Conservation (phyloP, 1,284 basidiomycete species). For the Papiliotrema flavescens region DNA sequence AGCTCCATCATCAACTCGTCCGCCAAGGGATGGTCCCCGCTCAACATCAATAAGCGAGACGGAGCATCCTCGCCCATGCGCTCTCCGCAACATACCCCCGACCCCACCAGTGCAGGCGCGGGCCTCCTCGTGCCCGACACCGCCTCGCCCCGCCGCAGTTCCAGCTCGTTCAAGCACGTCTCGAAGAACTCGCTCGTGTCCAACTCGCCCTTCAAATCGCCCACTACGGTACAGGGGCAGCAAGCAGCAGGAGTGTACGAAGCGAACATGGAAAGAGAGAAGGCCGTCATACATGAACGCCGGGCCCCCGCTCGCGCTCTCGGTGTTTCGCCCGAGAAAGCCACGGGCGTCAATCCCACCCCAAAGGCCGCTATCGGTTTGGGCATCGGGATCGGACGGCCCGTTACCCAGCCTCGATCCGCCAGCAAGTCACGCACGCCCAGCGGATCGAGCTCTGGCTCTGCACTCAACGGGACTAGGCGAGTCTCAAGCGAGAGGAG, state of each 20-base stretch:
- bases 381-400: slow-evolving; percentile 20
- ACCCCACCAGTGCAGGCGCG: slow-evolving; percentile 29
- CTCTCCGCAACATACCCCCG: slow-evolving; percentile 28
- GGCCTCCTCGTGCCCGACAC: neutral
- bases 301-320: slow-evolving; percentile 20
- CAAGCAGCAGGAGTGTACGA: slow-evolving; percentile 21
- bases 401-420: slow-evolving; percentile 8
- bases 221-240: slow-evolving; percentile 31
- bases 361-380: slow-evolving; percentile 41
- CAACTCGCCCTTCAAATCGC: slow-evolving; percentile 78
- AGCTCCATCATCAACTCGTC: slow-evolving; percentile 45
- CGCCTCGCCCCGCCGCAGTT: slow-evolving; percentile 61
- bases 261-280: slow-evolving; percentile 11
- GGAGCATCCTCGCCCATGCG: slow-evolving; percentile 18
- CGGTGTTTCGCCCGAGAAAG: slow-evolving; percentile 30
- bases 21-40: slow-evolving; percentile 50
- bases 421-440: slow-evolving; percentile 13
- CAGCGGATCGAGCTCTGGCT: slow-evolving; percentile 5
- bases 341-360: slow-evolving; percentile 32
- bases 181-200: slow-evolving; percentile 76
- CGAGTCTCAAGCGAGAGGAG: slow-evolving; percentile 36
- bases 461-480: slow-evolving; percentile 33
- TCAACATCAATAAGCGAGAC: slow-evolving; percentile 46
- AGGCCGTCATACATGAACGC: slow-evolving; percentile 39
- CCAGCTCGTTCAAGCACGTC: slow-evolving; percentile 77